Percentiles rank a stretch among this genome's conserved stretches.
These are phyloP conservation scores for Rhododendron kiyosumense DNA, from an alignment of 148 eudicot genomes.

Conservation along the genomic window DNA sequence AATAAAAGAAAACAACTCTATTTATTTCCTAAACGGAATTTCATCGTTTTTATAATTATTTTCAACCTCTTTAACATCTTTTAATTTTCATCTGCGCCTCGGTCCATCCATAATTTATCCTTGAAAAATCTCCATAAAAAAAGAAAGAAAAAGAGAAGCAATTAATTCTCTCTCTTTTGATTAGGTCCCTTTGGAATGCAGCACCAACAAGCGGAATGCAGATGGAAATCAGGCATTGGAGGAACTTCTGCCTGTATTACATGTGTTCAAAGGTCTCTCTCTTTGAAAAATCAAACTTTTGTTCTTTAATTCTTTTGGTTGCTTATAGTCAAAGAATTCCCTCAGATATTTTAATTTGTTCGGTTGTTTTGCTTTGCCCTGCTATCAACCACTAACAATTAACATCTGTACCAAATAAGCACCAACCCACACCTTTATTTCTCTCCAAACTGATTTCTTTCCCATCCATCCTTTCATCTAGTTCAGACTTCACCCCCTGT, in stretches of 20 bases:
- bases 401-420: not conserved
- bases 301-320: not conserved
- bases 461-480: not conserved
- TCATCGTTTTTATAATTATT: too few species aligned
- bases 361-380: not conserved
- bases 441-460: not conserved
- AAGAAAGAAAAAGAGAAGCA: too few species aligned
- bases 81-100: too few species aligned
- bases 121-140: too few species aligned
- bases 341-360: not conserved
- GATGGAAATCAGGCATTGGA: not conserved
- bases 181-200: not conserved
- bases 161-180: too few species aligned
- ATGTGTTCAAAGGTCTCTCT: not conserved
- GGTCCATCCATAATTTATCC: too few species aligned
- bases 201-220: not conserved
- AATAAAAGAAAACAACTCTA: too few species aligned
- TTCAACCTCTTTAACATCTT: too few species aligned
- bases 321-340: not conserved
- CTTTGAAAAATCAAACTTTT: constrained; percentile 1
- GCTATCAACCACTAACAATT: not conserved
- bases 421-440: not conserved
- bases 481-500: not conserved
- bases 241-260: not conserved
- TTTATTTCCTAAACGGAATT: too few species aligned